Evolutionary conservation across 2,329 filamentous ascomycete genomes (phyloP), one percentile per base, ranked within the genome.

Genomic region (Lecanicillium sp.): DNA sequence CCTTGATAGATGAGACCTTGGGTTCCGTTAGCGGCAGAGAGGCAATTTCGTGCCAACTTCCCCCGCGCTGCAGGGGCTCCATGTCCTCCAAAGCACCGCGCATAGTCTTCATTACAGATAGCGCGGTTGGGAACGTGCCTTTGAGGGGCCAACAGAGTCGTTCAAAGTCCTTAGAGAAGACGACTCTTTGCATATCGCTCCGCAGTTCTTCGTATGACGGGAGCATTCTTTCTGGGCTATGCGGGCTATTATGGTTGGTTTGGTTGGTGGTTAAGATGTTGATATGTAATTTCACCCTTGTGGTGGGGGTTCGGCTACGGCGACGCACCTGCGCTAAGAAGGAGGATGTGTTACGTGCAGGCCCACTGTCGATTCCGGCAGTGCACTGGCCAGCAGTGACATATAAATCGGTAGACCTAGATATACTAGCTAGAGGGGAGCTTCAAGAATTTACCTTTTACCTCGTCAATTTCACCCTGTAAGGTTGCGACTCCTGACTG

Each of bases 1-100:
- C 48, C 36, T 45, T 38, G 19, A 55, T 29, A 30, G 50, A 55
- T 33, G 51, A 55, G 38, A 55, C 48, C 41, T 52, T 54, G 34
- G 51, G 51, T 33, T 53, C 47, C 27, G 52, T 54, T n/a, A 55
- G 34, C 15, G 52, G 48, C 25, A 50, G 36, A 35, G 48, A 45
- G 11, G 51, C 43, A 38, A 54, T 49, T 35, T 48, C 41, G 38
- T 55, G 51, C 48, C 50, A 55, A 22, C 38, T 50, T 40, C 48
- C 45, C 37, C 11, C 12, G 17, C 17, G 20, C 17, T 35, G 27
- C 4, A 40, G 32, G 11, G 38, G 38, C 38, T 40, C 32, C 32
- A 34, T 35, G 20, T 27, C 38, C 29, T 40, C 32, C 11, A 33
- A 15, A 9, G 32, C 38, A n/a, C 38, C 32, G n/a, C 38, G 38